phyloP scores from a whole-genome alignment of 1,139 yeast species.

The Sugiyamaella japonica region DNA sequence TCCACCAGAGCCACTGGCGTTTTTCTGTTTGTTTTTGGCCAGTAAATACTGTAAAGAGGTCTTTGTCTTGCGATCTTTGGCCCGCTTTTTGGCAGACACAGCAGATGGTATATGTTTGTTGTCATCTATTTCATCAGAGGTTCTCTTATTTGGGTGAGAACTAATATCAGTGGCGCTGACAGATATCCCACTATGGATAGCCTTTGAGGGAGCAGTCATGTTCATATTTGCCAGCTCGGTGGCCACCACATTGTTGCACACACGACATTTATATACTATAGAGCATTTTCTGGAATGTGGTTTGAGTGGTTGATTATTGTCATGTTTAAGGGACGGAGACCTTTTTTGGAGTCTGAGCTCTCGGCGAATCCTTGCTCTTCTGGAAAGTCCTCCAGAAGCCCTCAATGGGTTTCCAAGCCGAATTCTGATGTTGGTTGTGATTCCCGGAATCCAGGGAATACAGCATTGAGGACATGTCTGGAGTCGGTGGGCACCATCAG shows the following conservation, averaged over 20 bases:
- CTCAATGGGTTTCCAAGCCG: slow-evolving; percentile 16
- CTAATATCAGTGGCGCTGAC: too few species aligned
- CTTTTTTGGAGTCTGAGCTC: neutral
- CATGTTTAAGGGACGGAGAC: neutral
- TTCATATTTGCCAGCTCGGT: slow-evolving; percentile 1
- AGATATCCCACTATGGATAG: neutral
- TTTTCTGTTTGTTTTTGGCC: slow-evolving; percentile 14
- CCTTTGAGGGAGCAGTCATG: neutral
- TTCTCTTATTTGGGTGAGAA: neutral
- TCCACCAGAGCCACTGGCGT: slow-evolving; percentile 4
- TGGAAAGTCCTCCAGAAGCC: slow-evolving; percentile 20
- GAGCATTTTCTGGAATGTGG: slow-evolving; percentile 2
- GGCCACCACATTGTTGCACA: slow-evolving; percentile 1
- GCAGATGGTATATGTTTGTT: neutral
- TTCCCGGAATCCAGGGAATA: slow-evolving; percentile 30
- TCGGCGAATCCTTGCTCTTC: slow-evolving; percentile 18
- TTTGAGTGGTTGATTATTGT: neutral
- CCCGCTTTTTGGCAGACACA: slow-evolving; percentile 22
- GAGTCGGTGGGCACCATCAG: slow-evolving; percentile 17
- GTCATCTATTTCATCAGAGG: neutral
- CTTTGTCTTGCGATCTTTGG: slow-evolving; percentile 24
- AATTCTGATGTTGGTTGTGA: slow-evolving; percentile 26
- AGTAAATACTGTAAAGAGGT: slow-evolving; percentile 19
- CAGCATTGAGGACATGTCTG: slow-evolving; percentile 29
- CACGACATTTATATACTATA: slow-evolving; percentile 14